These are phyloP conservation scores for Cyclotella cryptica DNA, from an alignment of 108 stramenopile genomes.

Conservation along the genomic window DNA sequence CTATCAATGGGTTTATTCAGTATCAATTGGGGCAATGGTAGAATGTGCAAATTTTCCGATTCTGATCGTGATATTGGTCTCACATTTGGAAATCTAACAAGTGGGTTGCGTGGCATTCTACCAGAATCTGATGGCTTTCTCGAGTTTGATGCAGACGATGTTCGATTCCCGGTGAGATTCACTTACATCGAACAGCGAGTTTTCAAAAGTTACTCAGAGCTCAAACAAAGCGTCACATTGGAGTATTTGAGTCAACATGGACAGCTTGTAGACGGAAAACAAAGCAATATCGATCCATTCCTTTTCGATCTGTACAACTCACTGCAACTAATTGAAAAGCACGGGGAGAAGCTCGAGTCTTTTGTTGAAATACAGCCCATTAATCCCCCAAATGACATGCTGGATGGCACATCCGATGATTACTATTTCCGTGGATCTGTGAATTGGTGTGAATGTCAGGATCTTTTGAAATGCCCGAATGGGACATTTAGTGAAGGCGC, in stretches of 20 bases:
- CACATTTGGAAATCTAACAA: constrained; percentile 33
- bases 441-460: constrained; percentile 83
- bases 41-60: constrained; percentile 42
- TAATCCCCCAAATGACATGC: constrained; percentile 1
- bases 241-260: constrained; percentile 60
- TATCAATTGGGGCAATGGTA: constrained; percentile 32
- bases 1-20: constrained; percentile 46
- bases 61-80: constrained; percentile 31
- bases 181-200: constrained; percentile 52
- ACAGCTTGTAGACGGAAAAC: constrained; percentile 30
- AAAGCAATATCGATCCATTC: constrained; percentile 66
- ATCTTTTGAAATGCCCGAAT: constrained; percentile 79
- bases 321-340: constrained; percentile 74
- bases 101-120: no score
- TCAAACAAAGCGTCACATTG: constrained; percentile 52
- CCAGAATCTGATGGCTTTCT: constrained; percentile 34
- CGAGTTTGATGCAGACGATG: constrained; percentile 26
- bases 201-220: constrained; percentile 54
- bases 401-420: constrained; percentile 11
- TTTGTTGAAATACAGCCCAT: constrained; percentile 36
- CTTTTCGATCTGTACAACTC: constrained; percentile 69
- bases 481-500: constrained; percentile 67
- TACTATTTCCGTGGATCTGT: constrained; percentile 50
- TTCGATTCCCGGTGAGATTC: constrained; percentile 59
- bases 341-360: constrained; percentile 60